Evolutionary conservation across 139 green algal genomes (phyloP).

Genomic region (Coelastrella sp.): DNA sequence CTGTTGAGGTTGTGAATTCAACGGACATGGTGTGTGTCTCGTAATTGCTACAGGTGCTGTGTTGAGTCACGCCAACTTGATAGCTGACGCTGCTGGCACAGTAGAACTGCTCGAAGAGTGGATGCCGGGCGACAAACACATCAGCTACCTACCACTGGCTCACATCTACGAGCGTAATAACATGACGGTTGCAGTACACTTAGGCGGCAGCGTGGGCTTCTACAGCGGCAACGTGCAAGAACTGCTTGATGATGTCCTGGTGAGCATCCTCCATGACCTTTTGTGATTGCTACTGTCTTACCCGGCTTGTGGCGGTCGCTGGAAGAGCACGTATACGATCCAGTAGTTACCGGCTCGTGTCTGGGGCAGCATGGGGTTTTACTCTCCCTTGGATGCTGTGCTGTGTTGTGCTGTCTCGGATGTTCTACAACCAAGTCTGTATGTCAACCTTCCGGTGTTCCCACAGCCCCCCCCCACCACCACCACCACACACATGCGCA

Average conservation of each 20-base stretch:
- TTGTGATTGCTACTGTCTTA: not conserved
- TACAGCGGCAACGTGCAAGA: conserved; percentile 90
- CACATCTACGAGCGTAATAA: conserved; percentile 97
- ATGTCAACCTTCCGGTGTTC: no score
- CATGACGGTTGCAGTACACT: conserved; percentile 63
- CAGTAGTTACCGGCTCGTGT: no score
- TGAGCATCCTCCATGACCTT: conserved; percentile 30
- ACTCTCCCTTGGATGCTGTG: no score
- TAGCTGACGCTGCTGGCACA: conserved; percentile 80
- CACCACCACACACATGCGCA: no score
- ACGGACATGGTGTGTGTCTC: no score
- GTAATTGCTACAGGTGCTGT: conserved; percentile 66
- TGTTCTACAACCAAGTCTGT: no score
- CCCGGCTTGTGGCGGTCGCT: not conserved
- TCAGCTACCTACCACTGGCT: conserved; percentile 92
- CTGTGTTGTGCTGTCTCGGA: no score
- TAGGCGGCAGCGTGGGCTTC: conserved; percentile 84
- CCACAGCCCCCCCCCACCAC: no score
- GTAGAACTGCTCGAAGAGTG: conserved; percentile 45
- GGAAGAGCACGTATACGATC: no score
- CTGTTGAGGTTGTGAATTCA: no score
- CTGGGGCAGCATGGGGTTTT: no score
- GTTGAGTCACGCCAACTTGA: conserved; percentile 85
- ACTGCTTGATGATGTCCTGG: conserved; percentile 87
- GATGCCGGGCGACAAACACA: conserved; percentile 2